Evolutionary conservation across 345 rosid species (phyloP).

Genomic region (Limnanthes douglasii): DNA sequence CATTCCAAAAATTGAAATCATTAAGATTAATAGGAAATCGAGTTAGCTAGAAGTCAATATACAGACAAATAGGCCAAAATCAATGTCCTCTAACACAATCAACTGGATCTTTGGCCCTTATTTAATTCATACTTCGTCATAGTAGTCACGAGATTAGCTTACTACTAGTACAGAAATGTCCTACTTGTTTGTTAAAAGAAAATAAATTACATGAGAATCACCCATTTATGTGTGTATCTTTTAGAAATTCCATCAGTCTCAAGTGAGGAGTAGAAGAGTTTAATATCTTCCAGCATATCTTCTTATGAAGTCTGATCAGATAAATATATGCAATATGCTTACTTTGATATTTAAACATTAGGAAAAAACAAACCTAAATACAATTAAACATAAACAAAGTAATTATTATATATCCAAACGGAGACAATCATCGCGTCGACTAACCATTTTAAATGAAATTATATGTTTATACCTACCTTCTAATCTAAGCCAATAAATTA

Average conservation of each 20-base stretch:
- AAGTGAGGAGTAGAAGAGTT: constrained; percentile 31
- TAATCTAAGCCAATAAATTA: constrained; percentile 75
- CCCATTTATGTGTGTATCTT: constrained; percentile 41
- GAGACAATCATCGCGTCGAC: no score
- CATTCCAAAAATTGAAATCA: no score
- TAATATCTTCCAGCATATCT: constrained; percentile 21
- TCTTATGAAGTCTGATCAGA: constrained; percentile 10
- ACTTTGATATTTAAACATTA: constrained; percentile 22
- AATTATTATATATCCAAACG: no score
- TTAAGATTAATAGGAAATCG: no score
- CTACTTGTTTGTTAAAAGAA: no score
- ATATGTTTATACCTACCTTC: constrained; percentile 57
- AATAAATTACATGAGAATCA: constrained; percentile 30
- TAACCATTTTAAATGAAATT: no score
- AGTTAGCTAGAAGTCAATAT: no score
- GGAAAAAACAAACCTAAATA: constrained; percentile 14
- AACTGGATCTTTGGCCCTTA: background rate
- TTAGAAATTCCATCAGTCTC: constrained; percentile 47
- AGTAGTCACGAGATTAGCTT: no score
- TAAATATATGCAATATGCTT: constrained; percentile 15
- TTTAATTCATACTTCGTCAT: background rate
- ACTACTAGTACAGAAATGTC: no score
- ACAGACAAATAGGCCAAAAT: no score
- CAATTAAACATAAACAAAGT: no score
- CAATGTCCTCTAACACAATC: background rate